Conservation (phyloP, 306 rosid genomes). For the Acacia crassicarpa region DNA sequence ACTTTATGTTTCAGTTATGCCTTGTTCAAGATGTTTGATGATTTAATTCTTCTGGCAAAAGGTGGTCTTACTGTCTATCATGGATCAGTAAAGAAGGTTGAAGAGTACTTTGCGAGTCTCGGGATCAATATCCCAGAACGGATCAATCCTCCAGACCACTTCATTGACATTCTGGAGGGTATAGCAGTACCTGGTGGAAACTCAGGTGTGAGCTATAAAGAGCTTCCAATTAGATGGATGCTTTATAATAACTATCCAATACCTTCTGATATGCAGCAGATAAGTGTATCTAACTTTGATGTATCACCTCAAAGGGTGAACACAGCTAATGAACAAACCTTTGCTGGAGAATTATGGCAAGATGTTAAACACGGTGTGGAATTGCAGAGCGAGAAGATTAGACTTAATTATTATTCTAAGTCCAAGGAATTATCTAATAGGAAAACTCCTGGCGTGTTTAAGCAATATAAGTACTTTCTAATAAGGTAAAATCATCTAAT, state of each 20-base stretch:
- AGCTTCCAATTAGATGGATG: constrained; percentile 93
- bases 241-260: constrained; percentile 72
- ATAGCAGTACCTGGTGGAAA: constrained; percentile 51
- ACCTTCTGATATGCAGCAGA: constrained; percentile 75
- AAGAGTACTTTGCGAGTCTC: constrained; percentile 76
- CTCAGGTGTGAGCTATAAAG: constrained; percentile 55
- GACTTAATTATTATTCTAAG: constrained; percentile 60
- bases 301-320: constrained; percentile 33
- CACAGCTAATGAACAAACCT: constrained; percentile 46
- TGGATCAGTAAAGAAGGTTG: constrained; percentile 79
- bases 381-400: constrained; percentile 63
- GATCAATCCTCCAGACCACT: constrained; percentile 90
- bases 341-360: constrained; percentile 91
- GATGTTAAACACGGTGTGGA: constrained; percentile 67
- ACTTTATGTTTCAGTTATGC: constrained; percentile 68
- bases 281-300: constrained; percentile 34
- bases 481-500: constrained; percentile 57
- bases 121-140: constrained; percentile 86
- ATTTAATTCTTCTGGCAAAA: constrained; percentile 90
- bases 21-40: constrained; percentile 97
- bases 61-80: constrained; percentile 97
- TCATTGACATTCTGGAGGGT: constrained; percentile 93
- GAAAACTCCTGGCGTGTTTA: constrained; percentile 70
- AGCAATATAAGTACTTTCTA: constrained; percentile 83
- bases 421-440: constrained; percentile 78